A percentile compares a stretch with the other conserved stretches of the same genome.
Conservation (phyloP, 2,329 filamentous ascomycete species). For the Penicillium polonicum region DNA sequence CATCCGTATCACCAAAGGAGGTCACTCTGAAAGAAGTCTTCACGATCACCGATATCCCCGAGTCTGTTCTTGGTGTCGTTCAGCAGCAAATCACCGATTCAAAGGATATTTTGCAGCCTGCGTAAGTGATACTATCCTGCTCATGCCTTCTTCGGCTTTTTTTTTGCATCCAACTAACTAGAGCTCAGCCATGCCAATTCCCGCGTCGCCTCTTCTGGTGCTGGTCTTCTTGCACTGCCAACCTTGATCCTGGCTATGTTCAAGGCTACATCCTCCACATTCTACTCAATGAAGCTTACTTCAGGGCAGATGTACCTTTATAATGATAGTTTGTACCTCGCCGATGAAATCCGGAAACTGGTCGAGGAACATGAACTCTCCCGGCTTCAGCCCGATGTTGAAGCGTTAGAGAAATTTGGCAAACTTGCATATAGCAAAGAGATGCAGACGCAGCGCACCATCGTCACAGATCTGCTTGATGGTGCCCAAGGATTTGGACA, state of each 20-base stretch:
- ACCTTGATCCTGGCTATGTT: slow-evolving; percentile 52
- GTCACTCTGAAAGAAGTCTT: slow-evolving; percentile 82
- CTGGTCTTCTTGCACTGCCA: slow-evolving; percentile 47
- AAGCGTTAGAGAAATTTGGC: slow-evolving; percentile 58
- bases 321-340: slow-evolving; percentile 62
- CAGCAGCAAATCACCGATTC: slow-evolving; percentile 44
- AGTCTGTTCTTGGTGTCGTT: slow-evolving; percentile 60
- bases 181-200: slow-evolving; percentile 32
- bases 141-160: not conserved
- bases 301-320: slow-evolving; percentile 64
- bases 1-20: slow-evolving; percentile 51
- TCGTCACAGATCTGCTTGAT: slow-evolving; percentile 62
- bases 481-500: slow-evolving; percentile 61
- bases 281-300: slow-evolving; percentile 45
- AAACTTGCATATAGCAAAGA: slow-evolving; percentile 62
- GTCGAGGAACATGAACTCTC: slow-evolving; percentile 48
- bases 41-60: slow-evolving; percentile 82
- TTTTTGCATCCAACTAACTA: slow-evolving; percentile 20
- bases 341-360: slow-evolving; percentile 53
- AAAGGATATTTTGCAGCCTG: slow-evolving; percentile 36
- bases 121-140: slow-evolving; percentile 30
- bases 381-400: slow-evolving; percentile 55
- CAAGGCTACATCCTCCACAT: slow-evolving; percentile 48
- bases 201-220: slow-evolving; percentile 42
- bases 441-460: slow-evolving; percentile 64